A percentile compares a stretch with the other conserved stretches of the same genome.
These are phyloP conservation scores for Ceratocystis albifundus DNA, from an alignment of 2,329 filamentous ascomycete species.

Conservation along the genomic window DNA sequence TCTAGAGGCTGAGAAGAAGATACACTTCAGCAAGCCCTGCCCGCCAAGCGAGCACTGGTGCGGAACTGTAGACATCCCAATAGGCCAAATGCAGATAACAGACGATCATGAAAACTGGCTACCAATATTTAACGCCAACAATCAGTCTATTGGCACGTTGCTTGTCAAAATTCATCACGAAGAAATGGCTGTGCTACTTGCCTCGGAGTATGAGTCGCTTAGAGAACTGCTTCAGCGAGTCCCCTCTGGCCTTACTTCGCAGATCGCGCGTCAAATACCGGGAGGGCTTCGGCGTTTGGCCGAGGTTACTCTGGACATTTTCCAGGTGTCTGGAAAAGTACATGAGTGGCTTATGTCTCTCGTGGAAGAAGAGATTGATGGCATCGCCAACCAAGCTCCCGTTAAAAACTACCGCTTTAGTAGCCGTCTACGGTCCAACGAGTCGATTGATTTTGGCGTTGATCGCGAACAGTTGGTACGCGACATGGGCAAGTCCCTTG, in stretches of 20 bases:
- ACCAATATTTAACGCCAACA: slow-evolving; percentile 63
- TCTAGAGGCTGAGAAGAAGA: slow-evolving; percentile 27
- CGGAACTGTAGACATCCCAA: slow-evolving; percentile 68
- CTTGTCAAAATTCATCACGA: slow-evolving; percentile 73
- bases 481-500: slow-evolving; percentile 66
- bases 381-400: slow-evolving; percentile 69
- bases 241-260: slow-evolving; percentile 67
- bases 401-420: slow-evolving; percentile 64
- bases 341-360: slow-evolving; percentile 85
- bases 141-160: slow-evolving; percentile 70
- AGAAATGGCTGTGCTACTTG: slow-evolving; percentile 79
- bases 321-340: slow-evolving; percentile 76
- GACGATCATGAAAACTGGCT: slow-evolving; percentile 83
- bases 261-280: slow-evolving; percentile 69
- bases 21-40: slow-evolving; percentile 19
- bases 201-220: slow-evolving; percentile 71
- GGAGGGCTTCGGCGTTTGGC: slow-evolving; percentile 68
- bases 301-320: slow-evolving; percentile 84
- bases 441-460: slow-evolving; percentile 49
- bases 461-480: slow-evolving; percentile 62
- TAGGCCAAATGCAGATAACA: slow-evolving; percentile 66
- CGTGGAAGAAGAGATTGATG: slow-evolving; percentile 95
- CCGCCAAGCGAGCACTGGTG: slow-evolving; percentile 42
- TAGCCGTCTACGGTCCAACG: slow-evolving; percentile 57
- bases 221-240: slow-evolving; percentile 78